Percentiles rank a stretch among this genome's conserved stretches.
These are phyloP conservation scores for Solanum arcanum DNA, from an alignment of 257 asterid genomes.

Conservation along the genomic window DNA sequence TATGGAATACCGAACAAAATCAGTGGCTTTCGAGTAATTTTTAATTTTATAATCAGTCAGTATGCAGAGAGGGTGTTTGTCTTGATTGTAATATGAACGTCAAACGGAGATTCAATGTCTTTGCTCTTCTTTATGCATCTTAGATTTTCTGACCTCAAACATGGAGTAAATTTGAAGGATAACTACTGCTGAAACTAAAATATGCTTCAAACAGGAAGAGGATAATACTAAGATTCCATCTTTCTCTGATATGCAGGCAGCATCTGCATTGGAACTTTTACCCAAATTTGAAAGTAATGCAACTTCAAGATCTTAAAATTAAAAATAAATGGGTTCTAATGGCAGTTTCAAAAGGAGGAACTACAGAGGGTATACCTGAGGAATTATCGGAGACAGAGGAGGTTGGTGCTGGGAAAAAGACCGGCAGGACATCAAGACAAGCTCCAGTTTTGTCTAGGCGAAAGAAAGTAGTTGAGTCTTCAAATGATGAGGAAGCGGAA, in stretches of 20 bases:
- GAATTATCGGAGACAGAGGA: slow-evolving; percentile 38
- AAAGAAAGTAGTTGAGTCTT: slow-evolving; percentile 17
- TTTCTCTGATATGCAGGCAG: slow-evolving; percentile 36
- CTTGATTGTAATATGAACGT: neutral
- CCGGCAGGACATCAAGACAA: slow-evolving; percentile 32
- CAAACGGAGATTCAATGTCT: neutral
- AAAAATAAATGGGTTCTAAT: slow-evolving; percentile 28
- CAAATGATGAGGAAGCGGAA: slow-evolving; percentile 12
- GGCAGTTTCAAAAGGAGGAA: slow-evolving; percentile 38
- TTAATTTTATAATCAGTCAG: neutral
- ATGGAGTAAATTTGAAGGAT: neutral
- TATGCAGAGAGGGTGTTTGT: neutral
- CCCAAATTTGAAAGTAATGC: slow-evolving; percentile 27
- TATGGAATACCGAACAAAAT: neutral
- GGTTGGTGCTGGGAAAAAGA: slow-evolving; percentile 31
- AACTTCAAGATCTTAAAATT: slow-evolving; percentile 33
- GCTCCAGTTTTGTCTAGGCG: slow-evolving; percentile 43
- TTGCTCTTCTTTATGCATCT: neutral
- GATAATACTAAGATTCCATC: neutral
- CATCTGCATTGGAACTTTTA: slow-evolving; percentile 25
- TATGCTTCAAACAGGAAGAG: neutral
- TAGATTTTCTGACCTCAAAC: neutral
- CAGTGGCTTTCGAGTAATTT: neutral
- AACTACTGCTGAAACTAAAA: neutral
- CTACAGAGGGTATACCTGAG: slow-evolving; percentile 21